Conservation (phyloP, 129 eudicot species). For the Erigeron canadensis region DNA sequence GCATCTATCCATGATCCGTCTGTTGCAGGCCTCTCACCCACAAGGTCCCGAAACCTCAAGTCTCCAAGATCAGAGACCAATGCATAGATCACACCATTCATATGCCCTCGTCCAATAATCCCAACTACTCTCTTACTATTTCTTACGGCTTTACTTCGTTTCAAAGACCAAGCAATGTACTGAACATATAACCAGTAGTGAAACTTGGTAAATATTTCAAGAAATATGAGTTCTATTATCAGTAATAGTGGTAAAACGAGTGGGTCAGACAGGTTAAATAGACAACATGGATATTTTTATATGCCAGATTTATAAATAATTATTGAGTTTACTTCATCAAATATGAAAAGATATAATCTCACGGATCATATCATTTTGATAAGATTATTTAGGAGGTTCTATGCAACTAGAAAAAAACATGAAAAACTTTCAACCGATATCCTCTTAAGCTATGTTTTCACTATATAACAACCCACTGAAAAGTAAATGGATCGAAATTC, state of each 20-base stretch:
- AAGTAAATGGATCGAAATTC: neutral
- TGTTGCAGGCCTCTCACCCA: constrained; percentile 52
- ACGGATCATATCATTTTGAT: neutral
- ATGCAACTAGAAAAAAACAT: neutral
- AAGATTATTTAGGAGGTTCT: neutral
- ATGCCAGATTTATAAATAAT: neutral
- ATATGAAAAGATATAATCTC: neutral
- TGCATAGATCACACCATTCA: constrained; percentile 89
- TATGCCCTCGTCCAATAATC: constrained; percentile 87
- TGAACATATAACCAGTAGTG: constrained; percentile 24
- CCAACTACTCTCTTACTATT: constrained; percentile 80
- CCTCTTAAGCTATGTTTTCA: neutral
- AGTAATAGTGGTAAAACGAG: neutral
- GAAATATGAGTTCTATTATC: neutral
- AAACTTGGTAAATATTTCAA: neutral
- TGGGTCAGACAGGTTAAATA: too few species aligned
- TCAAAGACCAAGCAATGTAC: constrained; percentile 94
- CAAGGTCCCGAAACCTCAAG: constrained; percentile 78
- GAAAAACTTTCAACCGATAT: neutral
- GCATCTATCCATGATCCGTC: constrained; percentile 46
- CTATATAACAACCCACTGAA: neutral
- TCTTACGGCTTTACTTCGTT: constrained; percentile 95
- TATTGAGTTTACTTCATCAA: neutral
- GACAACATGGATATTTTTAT: neutral
- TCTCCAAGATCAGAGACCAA: constrained; percentile 76